Conservation (phyloP, 176 grass and related monocot species). For the Hyparrhenia diplandra region DNA sequence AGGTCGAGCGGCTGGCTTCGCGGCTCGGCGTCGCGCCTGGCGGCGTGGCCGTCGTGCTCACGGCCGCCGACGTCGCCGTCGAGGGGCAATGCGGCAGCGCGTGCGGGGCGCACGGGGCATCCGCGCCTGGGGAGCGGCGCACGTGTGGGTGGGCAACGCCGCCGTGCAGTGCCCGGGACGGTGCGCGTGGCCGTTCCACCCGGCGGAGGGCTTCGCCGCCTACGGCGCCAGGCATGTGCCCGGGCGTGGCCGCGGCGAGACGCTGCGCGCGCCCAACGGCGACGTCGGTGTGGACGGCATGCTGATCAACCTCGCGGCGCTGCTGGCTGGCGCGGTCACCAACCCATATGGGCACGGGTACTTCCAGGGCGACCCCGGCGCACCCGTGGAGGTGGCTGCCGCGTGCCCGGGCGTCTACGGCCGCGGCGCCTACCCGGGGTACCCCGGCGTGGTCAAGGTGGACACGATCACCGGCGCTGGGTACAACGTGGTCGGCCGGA, state of each 20-base stretch:
- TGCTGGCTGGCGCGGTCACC: conserved; percentile 69
- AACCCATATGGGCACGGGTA: conserved; percentile 74
- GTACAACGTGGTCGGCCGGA: conserved; percentile 80
- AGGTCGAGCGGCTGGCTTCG: conserved; percentile 49
- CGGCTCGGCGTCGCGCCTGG: conserved; percentile 62
- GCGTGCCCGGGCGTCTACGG: conserved; percentile 56
- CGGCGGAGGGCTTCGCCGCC: conserved; percentile 24
- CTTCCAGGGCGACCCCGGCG: conserved; percentile 61
- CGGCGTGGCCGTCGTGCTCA: conserved; percentile 71
- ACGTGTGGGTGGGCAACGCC: conserved; percentile 76
- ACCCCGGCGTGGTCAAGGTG: conserved; percentile 48
- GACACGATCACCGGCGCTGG: conserved; percentile 54
- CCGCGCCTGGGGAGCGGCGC: background rate
- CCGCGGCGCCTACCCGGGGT: conserved; percentile 57
- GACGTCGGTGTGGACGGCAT: conserved; percentile 68
- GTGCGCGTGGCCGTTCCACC: conserved; percentile 87
- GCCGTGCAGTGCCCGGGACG: conserved; percentile 62
- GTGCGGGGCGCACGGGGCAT: conserved; percentile 52
- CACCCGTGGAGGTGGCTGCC: conserved; percentile 60
- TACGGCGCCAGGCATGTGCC: background rate
- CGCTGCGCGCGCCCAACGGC: conserved; percentile 55
- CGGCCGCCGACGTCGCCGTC: conserved; percentile 64
- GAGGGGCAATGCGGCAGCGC: conserved; percentile 57
- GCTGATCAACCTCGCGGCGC: conserved; percentile 76
- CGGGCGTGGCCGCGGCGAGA: conserved; percentile 24